Base-by-base conservation (phyloP, 306 rosid species). In the Herpetospermum pedunculosum region DNA sequence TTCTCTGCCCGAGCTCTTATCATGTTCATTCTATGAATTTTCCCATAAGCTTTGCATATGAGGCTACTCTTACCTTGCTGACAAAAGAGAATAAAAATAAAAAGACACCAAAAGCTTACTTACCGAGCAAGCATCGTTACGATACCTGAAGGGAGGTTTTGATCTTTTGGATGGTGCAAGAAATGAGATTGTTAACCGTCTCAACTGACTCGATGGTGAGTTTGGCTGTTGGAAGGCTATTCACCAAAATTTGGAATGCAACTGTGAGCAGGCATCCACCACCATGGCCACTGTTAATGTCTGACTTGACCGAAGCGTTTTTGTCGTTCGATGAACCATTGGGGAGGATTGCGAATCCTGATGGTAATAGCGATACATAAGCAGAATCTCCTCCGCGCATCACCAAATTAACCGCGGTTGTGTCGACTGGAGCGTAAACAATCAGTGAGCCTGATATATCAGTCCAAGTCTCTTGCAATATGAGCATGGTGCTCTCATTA, bases 261-360 rank as follows among this genome's bases (percentile, higher is more conserved):
- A 89, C 82, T 1, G 98, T 89, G 4, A 94, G 83, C 6, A 94
- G 54, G 28, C 94, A 80, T 57, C 93, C 95, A 1, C 77, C 30
- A 35, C 46, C 80, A 1, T 73, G 55, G 0, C 15, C 32, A 21
- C 41, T 59, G 11, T 70, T 60, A 21, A 67, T 52, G 47, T 77
- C 76, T 0, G 81, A 80, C 58, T 84, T 74, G 28, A 43, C 23
- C 38, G 63, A 4, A 7, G 52, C 74, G 4, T 70, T 43, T 3
- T 29, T 5, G 38, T 15, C 54, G 55, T 64, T 44, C 67, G 87
- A 64, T 9, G 55, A 59, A 8, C 81, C 87, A 13, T 77, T 84
- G 0, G 96, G 97, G 60, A 85, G 85, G 77, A 94, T 85, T 19
- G 84, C 82, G 79, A 92, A 92, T 19, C 98, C 98, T 0, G 96